phyloP scores from a whole-genome alignment of 2,329 filamentous ascomycete genomes.

The Parastagonospora avenae region DNA sequence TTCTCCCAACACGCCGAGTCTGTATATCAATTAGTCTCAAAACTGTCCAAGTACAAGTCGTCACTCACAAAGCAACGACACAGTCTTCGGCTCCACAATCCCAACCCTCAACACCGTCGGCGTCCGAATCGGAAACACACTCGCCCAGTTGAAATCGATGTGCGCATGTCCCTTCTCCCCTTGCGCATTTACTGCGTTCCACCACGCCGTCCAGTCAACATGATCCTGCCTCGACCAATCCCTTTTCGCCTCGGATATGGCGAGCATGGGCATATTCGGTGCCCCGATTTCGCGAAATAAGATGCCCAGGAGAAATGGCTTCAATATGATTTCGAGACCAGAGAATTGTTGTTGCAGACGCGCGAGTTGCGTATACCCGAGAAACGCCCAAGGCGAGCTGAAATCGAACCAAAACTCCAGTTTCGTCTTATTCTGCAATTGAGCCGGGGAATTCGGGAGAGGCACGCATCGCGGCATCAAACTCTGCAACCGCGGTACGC shows the following conservation, averaged over 20 bases:
- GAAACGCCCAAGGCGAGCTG: conserved; percentile 41
- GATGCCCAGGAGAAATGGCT: conserved; percentile 41
- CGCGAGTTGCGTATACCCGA: conserved; percentile 41
- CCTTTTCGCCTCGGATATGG: conserved; percentile 31
- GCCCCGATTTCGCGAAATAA: conserved; percentile 44
- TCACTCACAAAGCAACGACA: conserved; percentile 31
- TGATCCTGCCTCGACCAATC: conserved; percentile 37
- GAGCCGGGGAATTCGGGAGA: conserved; percentile 1
- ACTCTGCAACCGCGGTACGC: conserved; percentile 16
- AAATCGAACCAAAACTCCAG: conserved; percentile 46
- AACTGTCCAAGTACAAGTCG: not conserved
- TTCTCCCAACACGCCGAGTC: conserved; percentile 42
- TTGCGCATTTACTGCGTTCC: conserved; percentile 41
- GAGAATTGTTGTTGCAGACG: conserved; percentile 31
- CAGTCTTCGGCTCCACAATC: conserved; percentile 30
- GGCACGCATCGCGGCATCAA: conserved; percentile 31
- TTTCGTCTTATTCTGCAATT: conserved; percentile 10
- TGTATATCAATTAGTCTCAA: not conserved
- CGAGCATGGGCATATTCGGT: conserved; percentile 35
- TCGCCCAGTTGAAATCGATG: conserved; percentile 39
- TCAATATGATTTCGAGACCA: conserved; percentile 33
- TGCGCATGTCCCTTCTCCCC: conserved; percentile 21
- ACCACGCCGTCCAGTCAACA: conserved; percentile 38
- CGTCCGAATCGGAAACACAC: conserved; percentile 41
- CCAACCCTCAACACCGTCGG: conserved; percentile 39